Evolutionary conservation across 2,329 filamentous ascomycete genomes (phyloP).

Genomic region (Plenodomus tracheiphilus): DNA sequence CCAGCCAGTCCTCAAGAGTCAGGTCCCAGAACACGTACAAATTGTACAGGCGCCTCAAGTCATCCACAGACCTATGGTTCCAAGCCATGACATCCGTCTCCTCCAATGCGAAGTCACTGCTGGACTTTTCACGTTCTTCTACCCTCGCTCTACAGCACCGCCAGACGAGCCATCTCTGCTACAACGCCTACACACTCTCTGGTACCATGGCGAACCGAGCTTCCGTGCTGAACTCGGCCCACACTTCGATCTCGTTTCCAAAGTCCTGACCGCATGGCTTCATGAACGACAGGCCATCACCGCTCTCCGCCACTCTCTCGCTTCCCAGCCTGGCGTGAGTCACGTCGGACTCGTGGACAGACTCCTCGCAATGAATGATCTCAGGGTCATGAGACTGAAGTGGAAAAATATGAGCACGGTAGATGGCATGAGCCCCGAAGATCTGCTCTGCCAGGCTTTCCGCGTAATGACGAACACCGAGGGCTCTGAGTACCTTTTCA

Average conservation of each 20-base stretch:
- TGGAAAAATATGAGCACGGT: conserved; percentile 43
- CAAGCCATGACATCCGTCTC: conserved; percentile 24
- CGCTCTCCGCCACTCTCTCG: conserved; percentile 27
- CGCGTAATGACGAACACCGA: conserved; percentile 39
- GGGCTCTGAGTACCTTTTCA: conserved; percentile 39
- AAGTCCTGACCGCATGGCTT: conserved; percentile 37
- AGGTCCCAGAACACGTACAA: conserved; percentile 21
- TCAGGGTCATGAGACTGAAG: conserved; percentile 38
- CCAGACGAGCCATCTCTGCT: conserved; percentile 32
- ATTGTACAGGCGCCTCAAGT: conserved; percentile 2
- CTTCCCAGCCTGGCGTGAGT: conserved; percentile 25
- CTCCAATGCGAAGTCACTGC: conserved; percentile 40
- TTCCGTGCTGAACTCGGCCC: conserved; percentile 32
- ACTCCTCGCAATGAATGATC: conserved; percentile 40
- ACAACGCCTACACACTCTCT: conserved; percentile 31
- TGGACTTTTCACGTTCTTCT: conserved; percentile 36
- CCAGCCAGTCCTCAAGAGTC: conserved; percentile 31
- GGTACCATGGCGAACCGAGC: conserved; percentile 28
- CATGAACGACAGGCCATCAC: conserved; percentile 35
- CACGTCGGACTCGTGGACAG: conserved; percentile 35
- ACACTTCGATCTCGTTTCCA: conserved; percentile 32
- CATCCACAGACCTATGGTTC: conserved; percentile 6
- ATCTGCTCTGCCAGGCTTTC: conserved; percentile 38
- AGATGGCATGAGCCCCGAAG: conserved; percentile 37
- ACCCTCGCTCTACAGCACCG: conserved; percentile 24